These are phyloP conservation scores for Ophiostoma pallidulum DNA, from an alignment of 2,329 filamentous ascomycete species.

Conservation along the genomic window DNA sequence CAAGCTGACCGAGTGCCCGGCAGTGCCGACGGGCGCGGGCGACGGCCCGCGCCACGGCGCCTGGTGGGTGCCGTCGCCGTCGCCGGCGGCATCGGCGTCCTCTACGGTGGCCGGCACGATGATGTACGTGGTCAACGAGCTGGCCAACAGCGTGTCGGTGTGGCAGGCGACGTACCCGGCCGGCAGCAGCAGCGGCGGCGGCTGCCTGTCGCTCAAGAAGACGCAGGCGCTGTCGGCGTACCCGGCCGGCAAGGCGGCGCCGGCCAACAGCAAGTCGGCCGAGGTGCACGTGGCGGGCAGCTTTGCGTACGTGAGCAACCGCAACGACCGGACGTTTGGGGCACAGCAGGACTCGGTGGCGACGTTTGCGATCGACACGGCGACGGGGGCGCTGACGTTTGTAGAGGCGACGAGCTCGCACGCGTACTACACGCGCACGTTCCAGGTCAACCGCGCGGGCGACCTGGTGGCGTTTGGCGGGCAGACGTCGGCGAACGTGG, in stretches of 20 bases:
- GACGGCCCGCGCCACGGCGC: conserved; percentile 44
- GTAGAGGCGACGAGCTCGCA: conserved; percentile 46
- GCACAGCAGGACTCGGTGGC: conserved; percentile 45
- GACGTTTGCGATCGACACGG: conserved; percentile 37
- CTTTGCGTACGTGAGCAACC: conserved; percentile 53
- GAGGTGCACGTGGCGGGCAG: conserved; percentile 45
- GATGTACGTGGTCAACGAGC: conserved; percentile 32
- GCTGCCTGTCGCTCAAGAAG: conserved; percentile 37
- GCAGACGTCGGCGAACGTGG: conserved; percentile 50
- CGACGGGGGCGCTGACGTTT: conserved; percentile 41
- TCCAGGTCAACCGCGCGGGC: conserved; percentile 50
- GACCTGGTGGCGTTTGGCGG: conserved; percentile 53
- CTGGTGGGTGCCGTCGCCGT: conserved; percentile 42
- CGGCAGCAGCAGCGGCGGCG: conserved; percentile 27
- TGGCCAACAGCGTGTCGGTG: conserved; percentile 38
- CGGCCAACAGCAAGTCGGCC: conserved; percentile 40
- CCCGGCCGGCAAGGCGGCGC: conserved; percentile 31
- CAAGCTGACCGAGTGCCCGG: conserved; percentile 34
- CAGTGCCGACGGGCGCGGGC: conserved; percentile 33
- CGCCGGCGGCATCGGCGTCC: too few species aligned
- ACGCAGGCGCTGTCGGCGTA: conserved; percentile 39
- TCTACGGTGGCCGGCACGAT: too few species aligned
- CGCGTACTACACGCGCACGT: conserved; percentile 52
- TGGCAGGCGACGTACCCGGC: conserved; percentile 39
- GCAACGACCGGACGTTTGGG: conserved; percentile 50